Evolutionary conservation across 768 basidiomycete genomes (phyloP), one percentile per base, ranked within the genome.

Genomic region (Udeniomyces megalosporus): DNA sequence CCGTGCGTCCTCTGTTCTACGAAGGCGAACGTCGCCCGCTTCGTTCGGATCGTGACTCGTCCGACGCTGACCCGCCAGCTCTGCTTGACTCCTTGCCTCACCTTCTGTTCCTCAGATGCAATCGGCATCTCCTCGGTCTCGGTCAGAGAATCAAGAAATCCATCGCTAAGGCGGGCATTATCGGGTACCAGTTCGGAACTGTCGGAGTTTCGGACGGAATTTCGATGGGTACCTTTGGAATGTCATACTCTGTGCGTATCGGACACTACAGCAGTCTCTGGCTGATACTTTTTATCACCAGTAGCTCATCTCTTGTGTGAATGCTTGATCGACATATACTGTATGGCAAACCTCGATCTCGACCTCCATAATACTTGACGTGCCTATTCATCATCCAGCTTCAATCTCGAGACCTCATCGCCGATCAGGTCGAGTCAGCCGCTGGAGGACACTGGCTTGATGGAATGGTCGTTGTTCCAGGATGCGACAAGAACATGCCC

Each of bases 401-500:
- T 4, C 95, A 92, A 75, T 93, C 90, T 28, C 82, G 95, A 67
- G 95, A 99, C 76, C 80, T 97, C 51, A 99, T 99, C 69, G 95
- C 95, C 64, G 95, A 97, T 75, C 83, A 85, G 71, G 92, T 99
- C 22, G 93, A 97, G 76, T 88, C 88, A 12, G 91, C 88, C 20
- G 92, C 85, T 31, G 93, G 87, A 15, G 95, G 93, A 5, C 95
- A 99, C 72, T 95, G 92, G 82, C 81, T 99, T 15, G 95, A 97
- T 70, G 95, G 90, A 45, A 88, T 95, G 86, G 89, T 96, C 44
- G 90, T 89, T 63, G 79, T 99, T 58, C 95, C 95, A 24, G 95
- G 92, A 45, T 97, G 90, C 50, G 93, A 99, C 78, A 99, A 99
- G 77, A 99, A 99, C 76, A 97, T 99, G 93, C 95, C 95, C n/a